A percentile compares a stretch with the other conserved stretches of the same genome.
Conservation (phyloP, 352 stramenopile genomes). For the Pythium brachiatum region DNA sequence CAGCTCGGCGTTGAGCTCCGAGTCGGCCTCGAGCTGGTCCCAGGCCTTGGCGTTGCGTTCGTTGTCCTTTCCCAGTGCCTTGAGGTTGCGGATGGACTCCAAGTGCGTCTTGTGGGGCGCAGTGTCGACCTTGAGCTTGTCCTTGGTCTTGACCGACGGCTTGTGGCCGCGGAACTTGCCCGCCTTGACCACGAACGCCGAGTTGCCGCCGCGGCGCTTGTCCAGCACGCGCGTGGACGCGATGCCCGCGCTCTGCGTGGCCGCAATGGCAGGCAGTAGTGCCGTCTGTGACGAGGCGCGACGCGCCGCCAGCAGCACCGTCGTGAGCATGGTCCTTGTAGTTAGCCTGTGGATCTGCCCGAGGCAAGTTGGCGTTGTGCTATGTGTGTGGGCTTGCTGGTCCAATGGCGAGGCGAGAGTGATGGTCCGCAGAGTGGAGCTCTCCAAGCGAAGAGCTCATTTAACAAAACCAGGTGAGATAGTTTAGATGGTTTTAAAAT, state of each 20-base stretch:
- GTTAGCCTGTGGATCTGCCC: too few species aligned
- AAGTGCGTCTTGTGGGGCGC: constrained; percentile 56
- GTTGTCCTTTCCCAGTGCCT: constrained; percentile 34
- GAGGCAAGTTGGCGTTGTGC: background rate
- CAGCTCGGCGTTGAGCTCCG: constrained; percentile 58
- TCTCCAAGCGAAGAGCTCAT: background rate
- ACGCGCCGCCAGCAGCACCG: constrained; percentile 15
- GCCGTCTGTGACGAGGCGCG: constrained; percentile 2
- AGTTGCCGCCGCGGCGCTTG: constrained; percentile 71
- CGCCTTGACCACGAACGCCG: constrained; percentile 59
- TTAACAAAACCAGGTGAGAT: constrained; percentile 1
- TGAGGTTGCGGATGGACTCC: constrained; percentile 46
- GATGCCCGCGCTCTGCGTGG: constrained; percentile 23
- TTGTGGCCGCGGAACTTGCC: constrained; percentile 47
- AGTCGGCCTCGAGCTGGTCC: constrained; percentile 53
- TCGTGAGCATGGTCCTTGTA: background rate
- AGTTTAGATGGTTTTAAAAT: background rate
- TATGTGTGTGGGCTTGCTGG: background rate
- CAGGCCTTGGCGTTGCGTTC: constrained; percentile 51
- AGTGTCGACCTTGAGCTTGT: constrained; percentile 67
- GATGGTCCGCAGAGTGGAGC: constrained; percentile 3
- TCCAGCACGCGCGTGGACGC: constrained; percentile 38
- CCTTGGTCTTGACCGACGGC: constrained; percentile 52
- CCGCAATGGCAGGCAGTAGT: background rate
- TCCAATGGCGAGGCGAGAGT: constrained; percentile 5